phyloP scores from a whole-genome alignment of 805 yeast genomes.

The Alloascoidea africana region DNA sequence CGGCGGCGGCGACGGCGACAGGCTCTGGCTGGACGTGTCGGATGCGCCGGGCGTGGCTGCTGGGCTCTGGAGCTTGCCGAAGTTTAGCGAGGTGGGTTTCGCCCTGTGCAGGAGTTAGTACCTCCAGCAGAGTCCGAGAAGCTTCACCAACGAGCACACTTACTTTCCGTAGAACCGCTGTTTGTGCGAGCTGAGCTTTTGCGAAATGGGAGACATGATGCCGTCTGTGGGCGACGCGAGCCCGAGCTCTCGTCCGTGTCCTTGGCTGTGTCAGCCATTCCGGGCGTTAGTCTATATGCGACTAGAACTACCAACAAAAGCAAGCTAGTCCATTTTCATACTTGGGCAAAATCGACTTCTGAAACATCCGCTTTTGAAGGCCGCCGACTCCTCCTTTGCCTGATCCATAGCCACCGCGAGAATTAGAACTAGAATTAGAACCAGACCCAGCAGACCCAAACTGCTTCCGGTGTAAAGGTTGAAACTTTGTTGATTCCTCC shows the following conservation, averaged over 20 bases:
- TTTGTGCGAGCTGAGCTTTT: conserved; percentile 1
- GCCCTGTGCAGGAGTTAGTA: too few species aligned
- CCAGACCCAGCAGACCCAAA: too few species aligned
- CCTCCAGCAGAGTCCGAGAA: too few species aligned
- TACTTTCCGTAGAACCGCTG: not conserved
- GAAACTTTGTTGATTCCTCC: too few species aligned
- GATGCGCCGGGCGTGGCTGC: not conserved
- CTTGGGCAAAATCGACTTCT: not conserved
- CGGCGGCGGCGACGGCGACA: too few species aligned
- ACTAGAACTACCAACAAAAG: too few species aligned
- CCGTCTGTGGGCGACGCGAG: conserved; percentile 1
- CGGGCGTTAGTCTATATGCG: not conserved
- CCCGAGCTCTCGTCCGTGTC: not conserved
- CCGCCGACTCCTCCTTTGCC: not conserved
- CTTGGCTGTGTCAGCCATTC: not conserved
- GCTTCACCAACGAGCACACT: too few species aligned
- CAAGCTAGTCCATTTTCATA: too few species aligned
- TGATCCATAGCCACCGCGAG: too few species aligned
- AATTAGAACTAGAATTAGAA: too few species aligned
- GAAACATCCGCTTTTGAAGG: not conserved
- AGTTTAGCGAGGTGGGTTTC: conserved; percentile 1
- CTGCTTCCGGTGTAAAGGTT: not conserved
- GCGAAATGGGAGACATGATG: not conserved
- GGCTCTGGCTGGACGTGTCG: too few species aligned
- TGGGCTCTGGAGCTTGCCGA: not conserved